A percentile compares a stretch with the other conserved stretches of the same genome.
Evolutionary conservation across 768 basidiomycete species (phyloP).

Genomic region (Tricholoma flavovirens): DNA sequence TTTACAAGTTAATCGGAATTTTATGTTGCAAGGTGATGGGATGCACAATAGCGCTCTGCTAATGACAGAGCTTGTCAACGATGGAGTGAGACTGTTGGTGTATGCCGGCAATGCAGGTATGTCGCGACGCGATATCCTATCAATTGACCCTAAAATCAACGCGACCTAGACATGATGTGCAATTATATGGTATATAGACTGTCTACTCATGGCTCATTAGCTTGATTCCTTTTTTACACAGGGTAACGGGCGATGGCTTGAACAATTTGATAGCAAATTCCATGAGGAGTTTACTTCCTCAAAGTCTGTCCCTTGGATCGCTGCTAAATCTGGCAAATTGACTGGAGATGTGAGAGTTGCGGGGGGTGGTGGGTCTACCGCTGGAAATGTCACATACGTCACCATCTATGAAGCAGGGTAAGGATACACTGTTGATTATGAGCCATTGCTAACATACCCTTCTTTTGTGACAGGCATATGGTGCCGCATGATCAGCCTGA

Average conservation of each 20-base stretch:
- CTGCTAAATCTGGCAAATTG: constrained; percentile 41
- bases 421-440: constrained; percentile 18
- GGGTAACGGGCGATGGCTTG: constrained; percentile 79
- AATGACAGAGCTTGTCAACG: constrained; percentile 74
- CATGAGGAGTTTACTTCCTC: constrained; percentile 51
- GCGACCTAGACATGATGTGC: constrained; percentile 71
- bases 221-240: constrained; percentile 16
- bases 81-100: constrained; percentile 78
- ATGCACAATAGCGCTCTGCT: constrained; percentile 78
- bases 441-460: not conserved
- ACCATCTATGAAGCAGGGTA: constrained; percentile 77
- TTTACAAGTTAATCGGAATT: constrained; percentile 74
- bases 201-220: not conserved
- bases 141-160: constrained; percentile 9
- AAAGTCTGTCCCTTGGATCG: constrained; percentile 51
- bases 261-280: constrained; percentile 56
- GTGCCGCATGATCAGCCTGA: constrained; percentile 89
- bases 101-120: constrained; percentile 84
- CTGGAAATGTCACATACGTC: constrained; percentile 85
- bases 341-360: constrained; percentile 71
- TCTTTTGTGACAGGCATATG: constrained; percentile 58
- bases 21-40: constrained; percentile 77
- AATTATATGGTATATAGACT: constrained; percentile 58
- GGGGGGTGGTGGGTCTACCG: constrained; percentile 54
- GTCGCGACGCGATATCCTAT: constrained; percentile 16